phyloP scores from a whole-genome alignment of 2,329 filamentous ascomycete species.

The Emergomyces orientalis region DNA sequence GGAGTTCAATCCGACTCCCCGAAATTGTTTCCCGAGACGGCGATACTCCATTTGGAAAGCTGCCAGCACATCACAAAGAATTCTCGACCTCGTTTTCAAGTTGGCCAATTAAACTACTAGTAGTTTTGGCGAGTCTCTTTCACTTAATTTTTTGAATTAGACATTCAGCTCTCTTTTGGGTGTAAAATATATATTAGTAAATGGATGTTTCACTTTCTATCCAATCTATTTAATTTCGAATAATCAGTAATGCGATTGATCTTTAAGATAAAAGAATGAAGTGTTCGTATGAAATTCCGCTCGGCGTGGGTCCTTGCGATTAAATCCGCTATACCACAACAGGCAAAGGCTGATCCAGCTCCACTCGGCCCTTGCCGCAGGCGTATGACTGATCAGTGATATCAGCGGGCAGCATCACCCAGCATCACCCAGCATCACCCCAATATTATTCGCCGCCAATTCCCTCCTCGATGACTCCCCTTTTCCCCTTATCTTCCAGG shows the following conservation, averaged over 20 bases:
- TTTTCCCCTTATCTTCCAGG: not conserved
- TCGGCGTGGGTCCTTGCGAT: not conserved
- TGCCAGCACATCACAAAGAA: not conserved
- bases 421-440: not conserved
- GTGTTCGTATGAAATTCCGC: too few relatives aligned
- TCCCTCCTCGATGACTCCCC: not conserved
- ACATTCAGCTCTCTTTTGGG: not conserved
- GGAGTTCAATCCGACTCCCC: not conserved
- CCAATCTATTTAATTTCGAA: not conserved
- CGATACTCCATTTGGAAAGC: not conserved
- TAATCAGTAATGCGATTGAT: not conserved
- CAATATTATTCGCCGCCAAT: not conserved
- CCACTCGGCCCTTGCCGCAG: not conserved
- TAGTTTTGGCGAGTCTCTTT: too few relatives aligned
- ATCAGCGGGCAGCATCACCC: not conserved
- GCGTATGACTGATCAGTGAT: not conserved
- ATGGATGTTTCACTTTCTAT: not conserved
- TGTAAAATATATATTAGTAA: not conserved
- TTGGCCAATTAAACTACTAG: not conserved
- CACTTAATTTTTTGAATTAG: not conserved
- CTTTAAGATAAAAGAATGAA: too few relatives aligned
- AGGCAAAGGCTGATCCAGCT: not conserved
- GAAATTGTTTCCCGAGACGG: not conserved
- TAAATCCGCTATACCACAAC: not conserved
- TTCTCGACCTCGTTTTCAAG: not conserved